These are phyloP conservation scores for Fusarium heterosporum DNA, from an alignment of 2,329 filamentous ascomycete species.

Conservation along the genomic window DNA sequence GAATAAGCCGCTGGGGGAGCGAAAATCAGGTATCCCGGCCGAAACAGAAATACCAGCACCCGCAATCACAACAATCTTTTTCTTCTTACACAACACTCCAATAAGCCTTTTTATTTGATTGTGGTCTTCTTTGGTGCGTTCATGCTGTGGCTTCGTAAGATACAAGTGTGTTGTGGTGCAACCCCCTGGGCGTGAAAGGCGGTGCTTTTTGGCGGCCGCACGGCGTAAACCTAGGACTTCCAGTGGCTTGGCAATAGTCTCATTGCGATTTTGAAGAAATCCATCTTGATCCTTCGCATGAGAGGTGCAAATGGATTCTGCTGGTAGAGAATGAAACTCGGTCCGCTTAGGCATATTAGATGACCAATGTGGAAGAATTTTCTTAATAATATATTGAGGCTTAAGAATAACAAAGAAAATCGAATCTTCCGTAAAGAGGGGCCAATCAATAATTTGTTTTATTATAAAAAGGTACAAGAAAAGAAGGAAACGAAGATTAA, in stretches of 20 bases:
- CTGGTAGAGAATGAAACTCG: too few relatives aligned
- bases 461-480: too few relatives aligned
- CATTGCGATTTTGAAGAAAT: too few relatives aligned
- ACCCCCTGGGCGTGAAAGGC: constrained; percentile 68
- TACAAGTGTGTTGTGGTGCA: constrained; percentile 87
- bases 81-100: constrained; percentile 82
- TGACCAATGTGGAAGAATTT: too few relatives aligned
- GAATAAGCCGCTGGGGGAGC: constrained; percentile 90
- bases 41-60: constrained; percentile 97
- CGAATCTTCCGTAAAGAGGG: too few relatives aligned
- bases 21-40: constrained; percentile 96
- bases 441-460: too few relatives aligned
- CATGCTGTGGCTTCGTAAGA: constrained; percentile 65
- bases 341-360: too few relatives aligned
- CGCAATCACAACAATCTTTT: constrained; percentile 96
- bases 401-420: too few relatives aligned
- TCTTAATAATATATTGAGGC: too few relatives aligned
- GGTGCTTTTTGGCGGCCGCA: constrained; percentile 81
- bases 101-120: constrained; percentile 76
- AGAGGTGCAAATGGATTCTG: too few relatives aligned
- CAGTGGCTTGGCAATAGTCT: constrained; percentile 47
- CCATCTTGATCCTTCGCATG: too few relatives aligned
- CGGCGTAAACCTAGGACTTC: constrained; percentile 62
- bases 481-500: too few relatives aligned
- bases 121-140: constrained; percentile 58